Base-by-base conservation (phyloP, 805 yeast species). In the Metschnikowia bowlesiae region DNA sequence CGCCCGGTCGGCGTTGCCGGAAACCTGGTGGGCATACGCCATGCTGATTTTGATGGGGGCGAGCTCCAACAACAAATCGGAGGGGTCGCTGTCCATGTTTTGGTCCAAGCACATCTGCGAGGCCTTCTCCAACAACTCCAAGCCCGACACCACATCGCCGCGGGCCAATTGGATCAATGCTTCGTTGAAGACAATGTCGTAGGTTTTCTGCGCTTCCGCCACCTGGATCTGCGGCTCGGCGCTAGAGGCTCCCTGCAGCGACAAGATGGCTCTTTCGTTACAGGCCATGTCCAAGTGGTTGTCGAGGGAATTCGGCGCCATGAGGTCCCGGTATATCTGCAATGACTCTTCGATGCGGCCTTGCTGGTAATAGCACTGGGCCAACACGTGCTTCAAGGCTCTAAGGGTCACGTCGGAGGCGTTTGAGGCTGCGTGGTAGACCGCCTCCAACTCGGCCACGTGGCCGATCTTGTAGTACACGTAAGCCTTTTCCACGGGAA, bases 191-290 rank as follows among this genome's bases (percentile, higher is more conserved):
- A 74, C 61, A 47, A 74, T 73, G 60, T 86, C 92, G 59, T 84
- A 84, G 8, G 80, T 69, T 14, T 60, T 46, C 34, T 62, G 61
- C 44, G 62, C 42, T 8, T 48, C 51, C 8, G 53, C 53, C 36
- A 55, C 47, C 9, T 28, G 26, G 34, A 48, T 34, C 14, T 18
- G 56, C 51, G 18, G 50, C 40, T 38, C 35, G 30, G 7, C 8
- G 14, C 29, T 18, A 22, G 13, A 22, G 40, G 57, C 52, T 37
- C 64, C 65, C 22, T 66, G 62, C 61, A 81, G 87, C 9, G 87
- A 80, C 26, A 80, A 66, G n/a, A 82, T 75, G 2, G 91, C 89
- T 52, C 84, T 74, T 64, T 85, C 87, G 62, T 86, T 86, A 40
- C 83, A 84, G 30, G 71, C 60, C 49, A 84, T 62, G 63, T 85